Conservation (phyloP, 306 rosid genomes). For the Crotalaria pallida region DNA sequence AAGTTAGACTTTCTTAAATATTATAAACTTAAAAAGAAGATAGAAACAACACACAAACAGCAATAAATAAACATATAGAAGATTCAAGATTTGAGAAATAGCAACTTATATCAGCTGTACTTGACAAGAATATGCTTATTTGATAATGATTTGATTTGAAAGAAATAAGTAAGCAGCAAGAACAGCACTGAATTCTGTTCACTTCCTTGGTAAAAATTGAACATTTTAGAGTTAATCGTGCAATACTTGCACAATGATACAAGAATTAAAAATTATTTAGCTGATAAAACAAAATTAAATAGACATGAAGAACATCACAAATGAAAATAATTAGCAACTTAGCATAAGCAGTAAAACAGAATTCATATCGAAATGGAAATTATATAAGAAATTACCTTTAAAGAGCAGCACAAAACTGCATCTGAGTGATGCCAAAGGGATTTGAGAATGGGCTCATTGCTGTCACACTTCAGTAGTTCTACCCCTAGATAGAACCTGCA, state of each 20-base stretch:
- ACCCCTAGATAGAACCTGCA: constrained; percentile 85
- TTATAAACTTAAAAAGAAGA: not conserved
- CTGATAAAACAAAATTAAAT: not conserved
- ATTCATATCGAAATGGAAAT: not conserved
- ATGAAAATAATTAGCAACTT: not conserved
- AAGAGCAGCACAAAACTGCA: constrained; percentile 86
- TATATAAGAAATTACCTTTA: constrained; percentile 48
- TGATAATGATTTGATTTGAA: too few relatives aligned
- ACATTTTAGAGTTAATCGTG: not conserved
- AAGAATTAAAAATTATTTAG: not conserved
- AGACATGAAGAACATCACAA: not conserved
- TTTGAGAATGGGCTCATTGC: constrained; percentile 73
- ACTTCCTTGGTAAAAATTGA: not conserved
- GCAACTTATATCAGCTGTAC: too few relatives aligned
- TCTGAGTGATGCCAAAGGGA: constrained; percentile 96
- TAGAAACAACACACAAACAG: not conserved
- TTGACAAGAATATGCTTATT: too few relatives aligned
- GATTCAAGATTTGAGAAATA: not conserved
- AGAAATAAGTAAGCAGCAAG: too few relatives aligned
- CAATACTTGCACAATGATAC: not conserved
- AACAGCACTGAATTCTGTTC: too few relatives aligned
- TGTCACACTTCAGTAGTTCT: constrained; percentile 77
- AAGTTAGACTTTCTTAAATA: constrained; percentile 14
- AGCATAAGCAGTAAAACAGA: not conserved
- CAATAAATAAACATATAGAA: not conserved